phyloP scores from a whole-genome alignment of 805 yeast genomes.

The Ogataea paradorogensis region DNA sequence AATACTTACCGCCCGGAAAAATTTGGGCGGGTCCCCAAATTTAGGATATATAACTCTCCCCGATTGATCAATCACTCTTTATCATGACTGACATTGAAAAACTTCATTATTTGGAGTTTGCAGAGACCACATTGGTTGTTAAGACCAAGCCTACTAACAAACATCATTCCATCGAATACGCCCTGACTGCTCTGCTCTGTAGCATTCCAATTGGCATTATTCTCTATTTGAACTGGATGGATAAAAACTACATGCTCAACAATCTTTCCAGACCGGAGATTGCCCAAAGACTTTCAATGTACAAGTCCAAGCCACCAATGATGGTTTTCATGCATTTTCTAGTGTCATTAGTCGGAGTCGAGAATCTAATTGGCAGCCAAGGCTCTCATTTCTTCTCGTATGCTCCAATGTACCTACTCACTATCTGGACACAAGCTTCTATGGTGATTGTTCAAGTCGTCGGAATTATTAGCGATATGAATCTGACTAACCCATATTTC shows the following conservation, averaged over 20 bases:
- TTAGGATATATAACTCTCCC: constrained; percentile 4
- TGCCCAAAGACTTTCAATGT: constrained; percentile 7
- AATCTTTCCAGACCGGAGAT: constrained; percentile 9
- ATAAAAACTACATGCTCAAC: constrained; percentile 11
- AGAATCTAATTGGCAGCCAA: constrained; percentile 8
- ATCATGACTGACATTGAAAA: constrained; percentile 8
- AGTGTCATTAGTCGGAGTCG: constrained; percentile 15
- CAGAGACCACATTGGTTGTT: constrained; percentile 1
- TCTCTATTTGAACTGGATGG: constrained; percentile 15
- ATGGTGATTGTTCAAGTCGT: constrained; percentile 16
- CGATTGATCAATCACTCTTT: background rate
- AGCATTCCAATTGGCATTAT: constrained; percentile 8
- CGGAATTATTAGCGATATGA: constrained; percentile 8
- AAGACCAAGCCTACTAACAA: constrained; percentile 1
- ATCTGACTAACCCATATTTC: constrained; percentile 8
- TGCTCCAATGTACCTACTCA: constrained; percentile 11
- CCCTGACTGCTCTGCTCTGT: constrained; percentile 4
- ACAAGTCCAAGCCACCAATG: constrained; percentile 13
- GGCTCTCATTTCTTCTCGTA: constrained; percentile 6
- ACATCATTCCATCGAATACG: constrained; percentile 5
- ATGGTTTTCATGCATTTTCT: constrained; percentile 11
- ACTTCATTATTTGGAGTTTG: background rate
- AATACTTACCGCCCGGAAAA: constrained; percentile 1
- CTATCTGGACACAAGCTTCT: constrained; percentile 17
- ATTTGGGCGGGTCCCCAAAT: constrained; percentile 7